Evolutionary conservation across 2,329 filamentous ascomycete genomes (phyloP), one percentile per base, ranked within the genome.

Genomic region (Colletotrichum liaoningense): DNA sequence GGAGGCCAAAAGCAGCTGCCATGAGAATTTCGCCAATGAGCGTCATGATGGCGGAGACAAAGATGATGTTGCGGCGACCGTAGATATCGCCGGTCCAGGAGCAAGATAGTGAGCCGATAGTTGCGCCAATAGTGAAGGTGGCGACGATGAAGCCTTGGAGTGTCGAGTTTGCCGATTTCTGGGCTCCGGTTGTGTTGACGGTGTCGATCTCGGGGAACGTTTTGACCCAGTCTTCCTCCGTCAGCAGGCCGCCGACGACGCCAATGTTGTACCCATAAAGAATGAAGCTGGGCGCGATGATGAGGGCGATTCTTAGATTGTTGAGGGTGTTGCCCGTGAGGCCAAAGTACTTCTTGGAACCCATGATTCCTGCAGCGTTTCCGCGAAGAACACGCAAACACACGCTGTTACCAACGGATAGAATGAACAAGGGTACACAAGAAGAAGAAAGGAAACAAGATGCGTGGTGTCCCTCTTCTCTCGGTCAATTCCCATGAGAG

Each of bases 31-130:
- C 85, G 26, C 87, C 88, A 56, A 89, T 77, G 4, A 87, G 81
- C 81, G 89, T 87, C 75, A 88, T 85, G 19, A 82, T 75, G 3
- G 83, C 86, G 4, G 86, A 86, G 11, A 84, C 65, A 76, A 88
- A 87, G 72, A 88, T 88, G 5, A 86, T 86, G 74, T 83, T 83
- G 58, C 85, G 83, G 30, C 88, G 85, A 38, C 88, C 88, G 16
- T 89, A 84, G 19, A 81, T 80, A 67, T 90, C 86, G 60, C 87
- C 88, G 24, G 76, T 77, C 73, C 75, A 78, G 2, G 75, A 75
- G 79, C 82, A 83, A 6, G 79, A 79, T 5, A 84, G 77, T 12
- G 81, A 70, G 42, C 83, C 83, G 38, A 82, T 69, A n/a, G 84
- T 77, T 9, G 81, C 82, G 16, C 83, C 83, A 24, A 84, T 76